Base-by-base conservation (phyloP, 148 eudicot genomes). In the Fallopia convolvulus region DNA sequence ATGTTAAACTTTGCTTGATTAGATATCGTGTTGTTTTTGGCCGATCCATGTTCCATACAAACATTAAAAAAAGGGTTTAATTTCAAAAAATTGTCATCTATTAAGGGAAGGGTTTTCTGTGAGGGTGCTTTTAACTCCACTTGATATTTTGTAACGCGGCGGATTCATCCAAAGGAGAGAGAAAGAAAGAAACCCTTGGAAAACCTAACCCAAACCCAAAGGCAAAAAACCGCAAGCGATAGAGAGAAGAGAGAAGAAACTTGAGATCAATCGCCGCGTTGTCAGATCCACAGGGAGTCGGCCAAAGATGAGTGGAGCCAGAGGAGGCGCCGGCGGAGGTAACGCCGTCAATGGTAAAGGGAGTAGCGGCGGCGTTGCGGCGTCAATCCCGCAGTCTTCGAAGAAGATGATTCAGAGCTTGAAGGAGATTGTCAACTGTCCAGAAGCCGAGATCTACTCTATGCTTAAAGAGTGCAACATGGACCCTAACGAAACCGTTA, bases 401-500 rank as follows among this genome's bases (percentile, higher is more conserved):
- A 87, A 88, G 80, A 90, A 90, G 88, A 84, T 93, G 75, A 87
- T 93, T 15, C 90, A 84, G 84, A 87, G 87, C 79, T 83, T 95
- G 78, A 95, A 88, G 81, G 99, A 95, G 91, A 88, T 92, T 60
- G 99, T 95, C 0, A 88, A 85, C 83, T 90, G 87, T 52, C 83
- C 97, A 32, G 99, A 95, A 55, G 77, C 82, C 48, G 99, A 95
- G 92, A 95, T 95, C 94, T 95, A 92, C 80, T 82, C 91, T 65
- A 82, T 85, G 81, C 97, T 95, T 70, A 89, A 89, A 81, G 99
- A 95, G 9, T 95, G 97, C 83, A 87, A 95, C 75, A 95, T 95
- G 99, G 97, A 95, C 93, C 97, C 97, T 81, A 86, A 87, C 84
- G 99, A 92, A 81, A 87, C 99, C 36, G 97, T 92, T 76, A 86